Conservation (phyloP, 306 rosid genomes). For the Acacia acuminata region DNA sequence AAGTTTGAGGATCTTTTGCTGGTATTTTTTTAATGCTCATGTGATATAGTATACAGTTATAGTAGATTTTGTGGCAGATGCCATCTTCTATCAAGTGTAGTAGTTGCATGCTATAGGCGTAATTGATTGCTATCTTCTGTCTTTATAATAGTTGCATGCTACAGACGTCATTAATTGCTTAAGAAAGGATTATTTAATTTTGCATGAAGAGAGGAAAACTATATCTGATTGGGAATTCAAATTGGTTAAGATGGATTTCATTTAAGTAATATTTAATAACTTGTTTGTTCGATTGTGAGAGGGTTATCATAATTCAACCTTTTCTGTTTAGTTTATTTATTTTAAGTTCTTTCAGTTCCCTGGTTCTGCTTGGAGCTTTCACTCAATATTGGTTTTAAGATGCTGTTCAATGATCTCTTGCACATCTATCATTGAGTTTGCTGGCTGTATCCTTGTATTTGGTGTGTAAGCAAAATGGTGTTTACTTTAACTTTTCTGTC, state of each 20-base stretch:
- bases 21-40: neutral
- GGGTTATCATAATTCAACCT: constrained; percentile 12
- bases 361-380: constrained; percentile 8
- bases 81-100: too few species aligned
- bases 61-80: neutral
- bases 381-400: constrained; percentile 2
- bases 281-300: constrained; percentile 17
- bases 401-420: constrained; percentile 10
- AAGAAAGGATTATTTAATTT: constrained; percentile 22
- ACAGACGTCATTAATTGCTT: constrained; percentile 3
- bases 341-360: constrained; percentile 20
- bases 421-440: constrained; percentile 20
- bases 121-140: too few species aligned
- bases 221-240: neutral
- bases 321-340: constrained; percentile 17
- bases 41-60: neutral
- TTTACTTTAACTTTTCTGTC: constrained; percentile 10
- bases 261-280: neutral
- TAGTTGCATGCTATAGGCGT: too few species aligned
- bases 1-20: constrained; percentile 24
- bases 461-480: neutral
- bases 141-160: neutral
- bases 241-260: neutral
- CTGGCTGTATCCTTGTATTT: constrained; percentile 22
- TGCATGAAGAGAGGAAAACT: constrained; percentile 12